These are phyloP conservation scores for Leavenworthia alabamica DNA, from an alignment of 345 rosid species.

Conservation along the genomic window DNA sequence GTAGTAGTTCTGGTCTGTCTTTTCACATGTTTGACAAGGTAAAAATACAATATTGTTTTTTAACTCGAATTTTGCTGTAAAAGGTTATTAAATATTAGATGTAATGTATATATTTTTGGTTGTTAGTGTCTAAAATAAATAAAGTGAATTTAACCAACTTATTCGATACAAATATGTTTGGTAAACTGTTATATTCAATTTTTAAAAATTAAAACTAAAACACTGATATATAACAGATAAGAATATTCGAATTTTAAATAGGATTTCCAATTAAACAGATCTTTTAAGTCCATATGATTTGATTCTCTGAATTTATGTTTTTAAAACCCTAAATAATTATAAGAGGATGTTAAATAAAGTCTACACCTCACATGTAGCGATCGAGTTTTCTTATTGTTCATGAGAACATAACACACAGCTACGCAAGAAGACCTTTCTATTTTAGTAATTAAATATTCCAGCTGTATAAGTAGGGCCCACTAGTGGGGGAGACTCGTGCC, in stretches of 20 bases:
- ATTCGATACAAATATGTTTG: not conserved
- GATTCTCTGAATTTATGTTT: not conserved
- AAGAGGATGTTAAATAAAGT: not conserved
- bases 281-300: not conserved
- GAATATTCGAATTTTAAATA: not conserved
- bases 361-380: slow-evolving; percentile 6
- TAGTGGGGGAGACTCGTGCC: slow-evolving; percentile 16
- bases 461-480: slow-evolving; percentile 2
- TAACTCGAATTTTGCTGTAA: not conserved
- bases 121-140: not conserved
- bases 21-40: not conserved
- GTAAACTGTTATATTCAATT: not conserved
- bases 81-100: not conserved
- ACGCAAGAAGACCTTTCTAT: slow-evolving; percentile 13
- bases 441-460: not conserved
- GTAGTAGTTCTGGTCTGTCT: not conserved
- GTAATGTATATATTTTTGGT: not conserved
- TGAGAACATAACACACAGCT: slow-evolving; percentile 8
- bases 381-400: not conserved
- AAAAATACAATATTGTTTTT: not conserved
- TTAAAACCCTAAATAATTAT: not conserved
- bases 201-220: not conserved
- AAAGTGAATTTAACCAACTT: not conserved
- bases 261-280: not conserved
- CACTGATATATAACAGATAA: not conserved